Conservation (phyloP, 2,329 filamentous ascomycete genomes). For the Cordyceps tenuipes region DNA sequence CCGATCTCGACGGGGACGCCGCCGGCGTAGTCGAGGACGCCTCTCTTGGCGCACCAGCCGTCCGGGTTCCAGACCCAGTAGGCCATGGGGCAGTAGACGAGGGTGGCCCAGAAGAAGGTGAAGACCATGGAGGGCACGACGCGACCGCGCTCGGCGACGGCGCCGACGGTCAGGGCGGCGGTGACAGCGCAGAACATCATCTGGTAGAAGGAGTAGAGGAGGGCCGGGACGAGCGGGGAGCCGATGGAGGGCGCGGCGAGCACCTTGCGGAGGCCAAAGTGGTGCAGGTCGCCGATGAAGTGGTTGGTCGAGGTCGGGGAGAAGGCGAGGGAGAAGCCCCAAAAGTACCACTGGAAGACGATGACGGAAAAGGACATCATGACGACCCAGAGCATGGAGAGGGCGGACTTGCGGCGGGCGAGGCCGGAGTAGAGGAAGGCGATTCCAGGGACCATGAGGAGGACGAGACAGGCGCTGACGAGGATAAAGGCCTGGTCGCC, state of each 20-base stretch:
- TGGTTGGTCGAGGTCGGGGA: constrained; percentile 72
- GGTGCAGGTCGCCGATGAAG: constrained; percentile 83
- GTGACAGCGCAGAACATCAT: constrained; percentile 98
- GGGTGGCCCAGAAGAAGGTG: constrained; percentile 88
- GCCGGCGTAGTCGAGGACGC: constrained; percentile 92
- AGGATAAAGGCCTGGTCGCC: constrained; percentile 95
- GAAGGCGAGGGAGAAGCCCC: constrained; percentile 95
- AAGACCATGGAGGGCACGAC: constrained; percentile 93
- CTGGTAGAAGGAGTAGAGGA: constrained; percentile 95
- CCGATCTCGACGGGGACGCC: constrained; percentile 96
- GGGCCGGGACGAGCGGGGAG: constrained; percentile 76
- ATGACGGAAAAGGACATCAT: constrained; percentile 90
- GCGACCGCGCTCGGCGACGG: constrained; percentile 88
- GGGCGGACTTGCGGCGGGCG: constrained; percentile 91
- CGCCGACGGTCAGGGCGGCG: constrained; percentile 81
- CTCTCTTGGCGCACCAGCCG: constrained; percentile 86
- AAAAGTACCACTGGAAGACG: constrained; percentile 99
- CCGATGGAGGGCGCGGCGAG: constrained; percentile 79
- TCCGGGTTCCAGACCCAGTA: constrained; percentile 97
- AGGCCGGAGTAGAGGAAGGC: constrained; percentile 96
- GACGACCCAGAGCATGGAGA: constrained; percentile 94
- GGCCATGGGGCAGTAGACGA: constrained; percentile 94
- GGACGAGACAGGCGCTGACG: constrained; percentile 80
- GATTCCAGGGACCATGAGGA: constrained; percentile 94
- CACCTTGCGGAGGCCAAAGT: constrained; percentile 83